These are phyloP conservation scores for Torrubiella hemipterigena DNA, from an alignment of 2,329 filamentous ascomycete species.

Conservation along the genomic window DNA sequence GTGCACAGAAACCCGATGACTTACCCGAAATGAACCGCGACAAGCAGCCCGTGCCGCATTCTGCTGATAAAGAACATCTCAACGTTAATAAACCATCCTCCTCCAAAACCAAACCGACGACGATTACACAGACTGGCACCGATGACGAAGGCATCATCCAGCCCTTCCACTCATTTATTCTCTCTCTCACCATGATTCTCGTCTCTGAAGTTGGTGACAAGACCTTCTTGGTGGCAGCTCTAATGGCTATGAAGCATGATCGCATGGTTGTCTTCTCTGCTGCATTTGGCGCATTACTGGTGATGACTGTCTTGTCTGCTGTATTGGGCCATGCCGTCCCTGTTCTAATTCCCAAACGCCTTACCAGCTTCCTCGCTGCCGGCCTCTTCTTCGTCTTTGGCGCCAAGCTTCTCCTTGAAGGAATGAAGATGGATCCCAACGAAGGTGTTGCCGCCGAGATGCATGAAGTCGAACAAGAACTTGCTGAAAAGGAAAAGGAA, in stretches of 20 bases:
- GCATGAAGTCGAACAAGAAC: conserved; percentile 88
- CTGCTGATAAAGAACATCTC: conserved; percentile 52
- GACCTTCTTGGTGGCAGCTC: conserved; percentile 89
- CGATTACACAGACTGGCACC: conserved; percentile 19
- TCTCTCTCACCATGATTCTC: conserved; percentile 94
- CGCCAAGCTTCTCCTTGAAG: conserved; percentile 71
- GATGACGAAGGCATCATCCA: conserved; percentile 52
- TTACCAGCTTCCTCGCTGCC: conserved; percentile 80
- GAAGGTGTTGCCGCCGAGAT: conserved; percentile 95
- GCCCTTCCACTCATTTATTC: conserved; percentile 75
- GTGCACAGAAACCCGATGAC: conserved; percentile 60
- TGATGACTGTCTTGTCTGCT: conserved; percentile 93
- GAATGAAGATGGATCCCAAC: conserved; percentile 75
- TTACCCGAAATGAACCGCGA: conserved; percentile 70
- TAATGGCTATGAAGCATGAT: conserved; percentile 99
- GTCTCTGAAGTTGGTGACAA: conserved; percentile 97
- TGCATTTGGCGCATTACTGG: conserved; percentile 79
- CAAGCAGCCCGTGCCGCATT: conserved; percentile 55
- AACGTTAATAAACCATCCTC: conserved; percentile 27
- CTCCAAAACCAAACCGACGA: conserved; percentile 9
- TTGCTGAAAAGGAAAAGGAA: conserved; percentile 86
- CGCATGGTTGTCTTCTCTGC: conserved; percentile 88
- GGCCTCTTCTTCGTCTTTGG: conserved; percentile 85
- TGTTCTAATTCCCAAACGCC: conserved; percentile 74
- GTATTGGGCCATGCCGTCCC: conserved; percentile 87